These are phyloP conservation scores for Moniliophthora roreri DNA, from an alignment of 1,284 basidiomycete species.

Conservation along the genomic window DNA sequence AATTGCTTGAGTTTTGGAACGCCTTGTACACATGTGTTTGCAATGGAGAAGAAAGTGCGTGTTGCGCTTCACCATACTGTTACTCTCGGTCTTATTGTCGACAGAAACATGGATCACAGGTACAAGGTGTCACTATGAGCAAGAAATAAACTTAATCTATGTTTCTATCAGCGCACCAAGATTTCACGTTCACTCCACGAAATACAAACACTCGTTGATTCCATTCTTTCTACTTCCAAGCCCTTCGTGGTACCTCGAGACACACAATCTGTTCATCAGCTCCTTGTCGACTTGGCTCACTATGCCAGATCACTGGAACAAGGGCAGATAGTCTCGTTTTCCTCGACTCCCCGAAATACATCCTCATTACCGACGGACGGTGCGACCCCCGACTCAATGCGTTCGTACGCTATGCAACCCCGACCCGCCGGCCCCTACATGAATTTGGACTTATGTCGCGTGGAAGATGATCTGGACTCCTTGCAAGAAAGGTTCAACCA, in stretches of 20 bases:
- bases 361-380: neutral
- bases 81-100: neutral
- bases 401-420: neutral
- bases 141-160: neutral
- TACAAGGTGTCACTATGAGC: neutral
- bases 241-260: conserved; percentile 17
- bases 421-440: neutral
- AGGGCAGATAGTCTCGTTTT: neutral
- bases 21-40: conserved; percentile 8
- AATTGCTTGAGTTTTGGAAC: conserved; percentile 9
- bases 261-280: conserved; percentile 5
- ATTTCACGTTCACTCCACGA: neutral
- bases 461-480: neutral
- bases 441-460: neutral
- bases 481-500: neutral
- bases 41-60: conserved; percentile 9
- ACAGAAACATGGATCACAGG: conserved; percentile 13
- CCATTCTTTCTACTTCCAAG: conserved; percentile 6
- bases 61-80: neutral
- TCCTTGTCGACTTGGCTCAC: conserved; percentile 13
- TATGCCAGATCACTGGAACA: conserved; percentile 12
- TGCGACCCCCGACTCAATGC: neutral
- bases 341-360: neutral
- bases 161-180: neutral
- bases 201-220: conserved; percentile 2